A percentile compares a stretch with the other conserved stretches of the same genome.
These are phyloP conservation scores for Lactarius evosmus DNA, from an alignment of 768 basidiomycete species.

Conservation along the genomic window DNA sequence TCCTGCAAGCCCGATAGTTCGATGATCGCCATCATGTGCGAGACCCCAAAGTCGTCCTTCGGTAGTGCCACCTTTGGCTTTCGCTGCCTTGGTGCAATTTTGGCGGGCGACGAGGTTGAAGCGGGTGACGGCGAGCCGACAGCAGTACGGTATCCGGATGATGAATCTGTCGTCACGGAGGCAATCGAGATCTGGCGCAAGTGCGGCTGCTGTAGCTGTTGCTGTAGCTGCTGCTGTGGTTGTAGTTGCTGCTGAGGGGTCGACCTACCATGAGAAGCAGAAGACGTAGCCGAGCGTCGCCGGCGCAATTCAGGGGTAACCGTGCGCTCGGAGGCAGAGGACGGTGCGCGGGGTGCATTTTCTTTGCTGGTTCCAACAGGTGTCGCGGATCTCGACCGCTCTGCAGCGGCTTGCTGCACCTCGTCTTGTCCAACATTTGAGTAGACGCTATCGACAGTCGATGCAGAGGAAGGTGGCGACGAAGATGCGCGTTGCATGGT, in stretches of 20 bases:
- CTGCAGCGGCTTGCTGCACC: constrained; percentile 3
- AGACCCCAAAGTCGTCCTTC: constrained; percentile 84
- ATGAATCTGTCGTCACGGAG: constrained; percentile 26
- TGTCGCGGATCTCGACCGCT: constrained; percentile 29
- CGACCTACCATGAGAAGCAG: constrained; percentile 13
- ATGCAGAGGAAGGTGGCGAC: constrained; percentile 29
- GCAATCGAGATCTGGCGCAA: constrained; percentile 22
- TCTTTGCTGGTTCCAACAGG: constrained; percentile 19
- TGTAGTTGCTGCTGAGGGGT: constrained; percentile 10
- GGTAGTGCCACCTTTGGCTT: constrained; percentile 50
- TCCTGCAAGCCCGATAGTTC: constrained; percentile 52
- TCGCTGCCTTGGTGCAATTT: constrained; percentile 37
- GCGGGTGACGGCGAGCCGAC: constrained; percentile 21
- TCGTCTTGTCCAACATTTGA: constrained; percentile 62
- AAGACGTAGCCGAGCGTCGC: constrained; percentile 19
- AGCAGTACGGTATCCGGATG: constrained; percentile 28
- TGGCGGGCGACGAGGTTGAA: constrained; percentile 18
- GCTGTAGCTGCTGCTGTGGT: not conserved
- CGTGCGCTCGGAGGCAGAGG: constrained; percentile 34
- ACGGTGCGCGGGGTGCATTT: constrained; percentile 30
- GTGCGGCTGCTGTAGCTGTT: not conserved
- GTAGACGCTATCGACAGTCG: constrained; percentile 34
- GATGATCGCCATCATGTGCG: constrained; percentile 85
- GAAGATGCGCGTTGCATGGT: constrained; percentile 34
- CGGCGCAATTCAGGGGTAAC: constrained; percentile 28